These are phyloP conservation scores for Anthostomella pinea DNA, from an alignment of 2,329 filamentous ascomycete species.

Conservation along the genomic window DNA sequence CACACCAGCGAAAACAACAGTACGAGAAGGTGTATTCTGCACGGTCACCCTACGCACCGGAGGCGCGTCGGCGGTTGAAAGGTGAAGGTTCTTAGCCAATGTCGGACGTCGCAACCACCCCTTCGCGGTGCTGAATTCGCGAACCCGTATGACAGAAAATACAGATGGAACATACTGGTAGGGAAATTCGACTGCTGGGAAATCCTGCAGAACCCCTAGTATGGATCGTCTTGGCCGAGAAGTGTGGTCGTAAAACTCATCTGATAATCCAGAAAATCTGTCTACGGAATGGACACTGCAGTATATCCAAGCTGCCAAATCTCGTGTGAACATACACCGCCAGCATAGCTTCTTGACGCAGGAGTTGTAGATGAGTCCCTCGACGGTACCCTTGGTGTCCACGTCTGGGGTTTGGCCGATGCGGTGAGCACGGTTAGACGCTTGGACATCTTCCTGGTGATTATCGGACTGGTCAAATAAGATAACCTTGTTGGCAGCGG, in stretches of 20 bases:
- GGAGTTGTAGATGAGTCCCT: conserved; percentile 88
- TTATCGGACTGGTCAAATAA: conserved; percentile 98
- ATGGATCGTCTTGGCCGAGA: conserved; percentile 87
- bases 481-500: conserved; percentile 93
- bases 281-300: too few relatives aligned
- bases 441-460: conserved; percentile 96
- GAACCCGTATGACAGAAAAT: conserved; percentile 79
- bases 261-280: conserved; percentile 72
- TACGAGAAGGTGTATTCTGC: too few relatives aligned
- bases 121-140: conserved; percentile 90
- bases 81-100: too few relatives aligned
- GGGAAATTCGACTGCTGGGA: conserved; percentile 78
- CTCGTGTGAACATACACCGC: conserved; percentile 56
- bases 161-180: conserved; percentile 68
- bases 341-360: conserved; percentile 92
- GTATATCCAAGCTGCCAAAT: too few relatives aligned
- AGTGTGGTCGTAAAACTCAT: conserved; percentile 96
- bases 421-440: conserved; percentile 95
- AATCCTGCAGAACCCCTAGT: conserved; percentile 88
- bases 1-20: too few relatives aligned
- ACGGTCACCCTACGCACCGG: too few relatives aligned
- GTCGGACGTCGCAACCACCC: conserved; percentile 54
- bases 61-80: too few relatives aligned
- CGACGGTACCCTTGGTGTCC: conserved; percentile 78
- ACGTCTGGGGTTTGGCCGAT: conserved; percentile 89